These are phyloP conservation scores for Orbilia blumenaviensis DNA, from an alignment of 2,329 filamentous ascomycete species.

Conservation along the genomic window DNA sequence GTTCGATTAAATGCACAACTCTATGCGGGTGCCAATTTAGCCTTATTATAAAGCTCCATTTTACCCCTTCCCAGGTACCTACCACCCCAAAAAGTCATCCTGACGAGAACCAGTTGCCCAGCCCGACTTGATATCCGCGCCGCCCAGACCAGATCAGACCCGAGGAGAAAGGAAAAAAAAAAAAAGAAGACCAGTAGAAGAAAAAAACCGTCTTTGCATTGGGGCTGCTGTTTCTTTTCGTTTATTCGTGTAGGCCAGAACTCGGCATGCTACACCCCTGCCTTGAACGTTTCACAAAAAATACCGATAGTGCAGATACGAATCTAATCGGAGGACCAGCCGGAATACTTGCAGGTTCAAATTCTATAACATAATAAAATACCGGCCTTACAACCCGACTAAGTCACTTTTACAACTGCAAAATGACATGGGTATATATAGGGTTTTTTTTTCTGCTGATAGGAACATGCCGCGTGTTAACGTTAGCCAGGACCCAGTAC, in stretches of 20 bases:
- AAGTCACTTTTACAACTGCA: no score
- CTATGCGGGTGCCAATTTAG: constrained; percentile 29
- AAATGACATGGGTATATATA: constrained; percentile 1
- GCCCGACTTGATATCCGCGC: background rate
- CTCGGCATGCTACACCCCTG: background rate
- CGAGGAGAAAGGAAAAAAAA: background rate
- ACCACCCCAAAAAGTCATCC: background rate
- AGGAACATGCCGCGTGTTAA: constrained; percentile 3
- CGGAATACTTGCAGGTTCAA: background rate
- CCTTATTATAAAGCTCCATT: no score
- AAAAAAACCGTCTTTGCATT: no score
- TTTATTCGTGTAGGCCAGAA: background rate
- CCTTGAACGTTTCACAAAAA: constrained; percentile 31
- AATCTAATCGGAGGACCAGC: no score
- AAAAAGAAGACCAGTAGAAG: no score
- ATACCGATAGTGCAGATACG: constrained; percentile 1
- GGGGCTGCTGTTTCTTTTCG: no score
- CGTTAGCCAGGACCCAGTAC: background rate
- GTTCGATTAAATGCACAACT: background rate
- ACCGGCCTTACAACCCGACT: background rate
- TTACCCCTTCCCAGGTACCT: background rate
- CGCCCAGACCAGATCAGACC: no score
- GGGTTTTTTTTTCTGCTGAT: background rate
- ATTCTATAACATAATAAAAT: background rate
- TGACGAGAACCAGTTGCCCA: background rate